Evolutionary conservation across 176 grass and related monocot genomes (phyloP), one percentile per base, ranked within the genome.

Genomic region (Typha latifolia): DNA sequence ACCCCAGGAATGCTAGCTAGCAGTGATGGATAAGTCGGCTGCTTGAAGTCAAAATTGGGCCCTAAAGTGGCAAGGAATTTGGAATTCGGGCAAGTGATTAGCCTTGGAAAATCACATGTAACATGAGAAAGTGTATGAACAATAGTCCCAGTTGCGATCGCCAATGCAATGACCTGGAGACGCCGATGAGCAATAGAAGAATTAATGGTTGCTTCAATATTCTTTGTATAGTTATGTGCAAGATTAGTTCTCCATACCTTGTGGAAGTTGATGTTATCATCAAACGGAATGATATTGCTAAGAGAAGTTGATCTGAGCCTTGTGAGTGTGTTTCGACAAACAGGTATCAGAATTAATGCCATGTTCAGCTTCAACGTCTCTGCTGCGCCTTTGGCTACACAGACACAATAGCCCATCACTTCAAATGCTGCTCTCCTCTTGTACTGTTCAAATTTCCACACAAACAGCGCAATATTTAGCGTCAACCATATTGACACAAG

Each of bases 191-290:
- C 53, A 59, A 22, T 53, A 51, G 37, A 51, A 12, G 5, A 62
- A 79, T 63, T 56, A 12, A 57, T 55, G 5, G 12, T 43, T 49
- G 13, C 59, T 66, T 64, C 10, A 70, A 27, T 24, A 59, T 59
- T 59, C 3, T 59, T 18, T 22, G 4, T 19, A 21, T 21, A 22
- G 53, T 19, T 59, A n/a, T 19, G 0, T 6, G 37, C 8, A 43
- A 43, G 1, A 43, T 43, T 43, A 43, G 37, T 43, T 12, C 63
- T 57, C 32, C 50, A 12, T 77, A 91, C 84, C 86, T 90, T 99
- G 86, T 99, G 95, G 70, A 99, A 99, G 72, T 99, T 99, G 81
- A 99, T 94, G 78, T 94, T 99, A 69, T 99, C 95, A 32, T 94
- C 95, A 22, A 99, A 99, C 19, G 95, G 95, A 11, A 99, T 79